phyloP scores from a whole-genome alignment of 352 stramenopile genomes.

The Pythium vanterpoolii region DNA sequence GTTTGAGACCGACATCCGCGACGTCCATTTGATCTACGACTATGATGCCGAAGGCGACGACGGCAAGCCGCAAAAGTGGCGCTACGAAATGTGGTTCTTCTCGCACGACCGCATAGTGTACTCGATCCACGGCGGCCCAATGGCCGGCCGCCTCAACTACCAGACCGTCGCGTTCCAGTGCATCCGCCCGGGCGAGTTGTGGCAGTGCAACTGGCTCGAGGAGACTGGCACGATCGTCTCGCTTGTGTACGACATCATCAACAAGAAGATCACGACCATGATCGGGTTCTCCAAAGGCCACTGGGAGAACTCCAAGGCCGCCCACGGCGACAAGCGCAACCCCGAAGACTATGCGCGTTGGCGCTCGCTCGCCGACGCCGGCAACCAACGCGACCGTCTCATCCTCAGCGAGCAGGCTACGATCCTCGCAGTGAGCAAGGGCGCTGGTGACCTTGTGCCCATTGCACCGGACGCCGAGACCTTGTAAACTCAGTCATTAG shows the following conservation, averaged over 20 bases:
- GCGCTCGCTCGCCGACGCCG: conserved; percentile 44
- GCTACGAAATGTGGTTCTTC: conserved; percentile 65
- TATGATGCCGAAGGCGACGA: conserved; percentile 40
- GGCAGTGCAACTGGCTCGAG: conserved; percentile 63
- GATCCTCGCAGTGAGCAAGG: conserved; percentile 41
- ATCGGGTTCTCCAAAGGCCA: conserved; percentile 54
- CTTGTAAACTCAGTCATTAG: not conserved
- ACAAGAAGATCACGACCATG: conserved; percentile 52
- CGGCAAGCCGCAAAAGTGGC: conserved; percentile 50
- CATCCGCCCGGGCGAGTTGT: conserved; percentile 51
- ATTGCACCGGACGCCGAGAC: conserved; percentile 44
- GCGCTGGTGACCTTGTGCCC: conserved; percentile 41
- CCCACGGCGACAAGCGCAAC: conserved; percentile 60
- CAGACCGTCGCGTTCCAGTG: conserved; percentile 56
- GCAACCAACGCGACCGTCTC: conserved; percentile 45
- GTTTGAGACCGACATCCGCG: conserved; percentile 53
- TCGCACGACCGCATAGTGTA: conserved; percentile 54
- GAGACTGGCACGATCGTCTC: conserved; percentile 51
- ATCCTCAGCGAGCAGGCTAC: conserved; percentile 49
- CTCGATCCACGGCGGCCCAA: conserved; percentile 52
- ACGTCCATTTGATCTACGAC: conserved; percentile 53
- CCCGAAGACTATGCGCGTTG: conserved; percentile 47
- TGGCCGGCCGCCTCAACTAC: conserved; percentile 55
- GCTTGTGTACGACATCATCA: conserved; percentile 50
- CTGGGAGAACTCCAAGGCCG: conserved; percentile 42